Percentiles rank a stretch among this genome's conserved stretches.
phyloP scores from a whole-genome alignment of 768 basidiomycete species.

The Chlorophyllum brunneum region DNA sequence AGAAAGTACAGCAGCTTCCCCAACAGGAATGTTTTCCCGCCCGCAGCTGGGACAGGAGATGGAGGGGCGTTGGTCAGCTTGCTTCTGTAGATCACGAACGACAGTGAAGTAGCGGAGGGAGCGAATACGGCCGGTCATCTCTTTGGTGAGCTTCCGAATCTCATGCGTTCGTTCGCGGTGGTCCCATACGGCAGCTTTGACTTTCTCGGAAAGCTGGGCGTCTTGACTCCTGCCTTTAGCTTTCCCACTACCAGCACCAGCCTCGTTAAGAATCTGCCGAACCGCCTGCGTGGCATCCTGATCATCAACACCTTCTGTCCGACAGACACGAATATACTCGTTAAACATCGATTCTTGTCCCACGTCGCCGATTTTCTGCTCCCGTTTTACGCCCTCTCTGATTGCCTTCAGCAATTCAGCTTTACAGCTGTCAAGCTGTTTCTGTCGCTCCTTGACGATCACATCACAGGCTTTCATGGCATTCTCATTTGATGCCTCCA shows the following conservation, averaged over 20 bases:
- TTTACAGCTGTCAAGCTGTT: slow-evolving; percentile 78
- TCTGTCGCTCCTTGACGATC: slow-evolving; percentile 78
- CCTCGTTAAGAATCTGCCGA: slow-evolving; percentile 55
- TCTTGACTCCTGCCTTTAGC: slow-evolving; percentile 54
- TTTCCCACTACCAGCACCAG: slow-evolving; percentile 44
- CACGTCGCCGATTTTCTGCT: slow-evolving; percentile 61
- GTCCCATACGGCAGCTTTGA: slow-evolving; percentile 68
- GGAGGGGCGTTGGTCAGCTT: slow-evolving; percentile 53
- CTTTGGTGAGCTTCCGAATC: slow-evolving; percentile 80
- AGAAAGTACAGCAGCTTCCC: slow-evolving; percentile 79
- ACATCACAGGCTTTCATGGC: slow-evolving; percentile 93
- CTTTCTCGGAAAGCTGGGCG: slow-evolving; percentile 47
- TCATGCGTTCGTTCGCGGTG: slow-evolving; percentile 87
- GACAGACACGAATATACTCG: slow-evolving; percentile 68
- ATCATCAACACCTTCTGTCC: slow-evolving; percentile 74
- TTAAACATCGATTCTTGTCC: slow-evolving; percentile 75
- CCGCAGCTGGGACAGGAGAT: slow-evolving; percentile 64
- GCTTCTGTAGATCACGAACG: slow-evolving; percentile 84
- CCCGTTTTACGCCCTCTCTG: slow-evolving; percentile 59
- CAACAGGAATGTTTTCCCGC: slow-evolving; percentile 49
- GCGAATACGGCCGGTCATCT: slow-evolving; percentile 84
- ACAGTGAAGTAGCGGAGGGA: slow-evolving; percentile 91
- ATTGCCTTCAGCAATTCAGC: slow-evolving; percentile 66
- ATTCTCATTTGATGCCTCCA: slow-evolving; percentile 66
- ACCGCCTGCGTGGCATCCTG: slow-evolving; percentile 67